Base-by-base conservation (phyloP, 163 green algal genomes). In the Smithsoniella earleae region DNA sequence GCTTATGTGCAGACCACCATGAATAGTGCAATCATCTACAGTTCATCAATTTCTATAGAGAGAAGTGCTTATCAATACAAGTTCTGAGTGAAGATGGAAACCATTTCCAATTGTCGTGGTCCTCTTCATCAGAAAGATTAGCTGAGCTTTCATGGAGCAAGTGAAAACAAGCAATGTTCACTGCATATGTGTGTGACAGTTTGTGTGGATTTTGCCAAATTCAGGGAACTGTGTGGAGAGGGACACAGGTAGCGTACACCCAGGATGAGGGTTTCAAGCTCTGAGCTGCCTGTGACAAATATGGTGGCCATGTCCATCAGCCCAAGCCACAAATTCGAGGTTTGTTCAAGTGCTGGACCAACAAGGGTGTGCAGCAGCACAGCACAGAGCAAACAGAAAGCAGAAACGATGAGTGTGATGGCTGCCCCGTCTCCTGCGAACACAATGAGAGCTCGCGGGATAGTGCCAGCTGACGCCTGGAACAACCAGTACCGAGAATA, bases 401-500 rank as follows among this genome's bases (percentile, higher is more conserved):
- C 58, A 34, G 43, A 18, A 34, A 69, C 58, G 25, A 69, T 30
- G 4, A 69, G n/a, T 16, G 58, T 69, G 58, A 69, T 69, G 25
- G 58, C 40, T 30, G 20, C 6, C 27, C 58, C 58, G 1, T 69
- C 58, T 36, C 30, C 28, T 5, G 58, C 58, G 43, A 69, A 69
- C n/a, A 69, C n/a, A 31, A 38, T 4, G 1, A 69, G 18, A 1
- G 58, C 20, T 16, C 58, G 58, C 3, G 58, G 58, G 58, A 69
- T 69, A n/a, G 58, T 36, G 58, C 58, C 58, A 4, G 58, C 58
- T n/a, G 27, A 43, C 25, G 20, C n/a, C 58, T 69, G 58, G 25
- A 69, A 69, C 27, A 69, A n/a, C 58, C 58, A 69, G 58, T 69
- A 69, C 6, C 27, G 6, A 18, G 58, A 30, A 34, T 69, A 69